Evolutionary conservation across 2,329 filamentous ascomycete genomes (phyloP).

Genomic region (Harringtonia lauricola): DNA sequence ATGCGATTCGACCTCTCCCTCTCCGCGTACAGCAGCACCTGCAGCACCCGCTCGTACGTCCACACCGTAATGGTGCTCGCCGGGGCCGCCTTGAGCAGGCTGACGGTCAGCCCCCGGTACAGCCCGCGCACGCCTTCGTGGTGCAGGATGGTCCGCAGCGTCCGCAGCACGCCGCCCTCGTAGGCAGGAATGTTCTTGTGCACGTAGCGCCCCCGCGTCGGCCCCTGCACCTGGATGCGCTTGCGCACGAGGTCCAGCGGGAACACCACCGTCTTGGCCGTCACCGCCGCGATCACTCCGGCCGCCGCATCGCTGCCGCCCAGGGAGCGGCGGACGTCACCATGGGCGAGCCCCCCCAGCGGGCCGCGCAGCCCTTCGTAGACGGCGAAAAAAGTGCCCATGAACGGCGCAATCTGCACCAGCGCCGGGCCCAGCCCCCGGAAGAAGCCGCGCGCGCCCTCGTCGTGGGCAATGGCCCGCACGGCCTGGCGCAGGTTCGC

Average conservation of each 20-base stretch:
- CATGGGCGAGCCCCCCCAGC: conserved; percentile 31
- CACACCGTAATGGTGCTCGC: conserved; percentile 87
- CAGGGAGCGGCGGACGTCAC: conserved; percentile 40
- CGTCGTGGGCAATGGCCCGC: conserved; percentile 59
- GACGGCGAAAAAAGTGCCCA: conserved; percentile 89
- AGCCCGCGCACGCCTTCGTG: conserved; percentile 69
- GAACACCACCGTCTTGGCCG: conserved; percentile 84
- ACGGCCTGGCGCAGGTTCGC: conserved; percentile 57
- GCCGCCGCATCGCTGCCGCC: conserved; percentile 76
- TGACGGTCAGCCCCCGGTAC: conserved; percentile 81
- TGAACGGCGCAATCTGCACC: conserved; percentile 85
- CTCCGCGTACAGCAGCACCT: conserved; percentile 36
- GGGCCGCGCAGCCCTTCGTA: conserved; percentile 68
- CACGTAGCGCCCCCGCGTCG: conserved; percentile 66
- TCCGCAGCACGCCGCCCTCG: conserved; percentile 49
- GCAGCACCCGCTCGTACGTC: conserved; percentile 76
- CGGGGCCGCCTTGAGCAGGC: conserved; percentile 88
- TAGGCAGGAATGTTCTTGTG: conserved; percentile 86
- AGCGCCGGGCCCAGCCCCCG: conserved; percentile 73
- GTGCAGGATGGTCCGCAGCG: conserved; percentile 55
- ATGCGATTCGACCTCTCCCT: not conserved
- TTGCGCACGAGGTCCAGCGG: conserved; percentile 89
- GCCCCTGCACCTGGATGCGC: conserved; percentile 88
- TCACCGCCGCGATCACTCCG: conserved; percentile 65
- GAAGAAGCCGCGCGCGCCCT: conserved; percentile 76